Evolutionary conservation across 352 stramenopile genomes (phyloP).

Genomic region (Pilasporangium apinafurcum): DNA sequence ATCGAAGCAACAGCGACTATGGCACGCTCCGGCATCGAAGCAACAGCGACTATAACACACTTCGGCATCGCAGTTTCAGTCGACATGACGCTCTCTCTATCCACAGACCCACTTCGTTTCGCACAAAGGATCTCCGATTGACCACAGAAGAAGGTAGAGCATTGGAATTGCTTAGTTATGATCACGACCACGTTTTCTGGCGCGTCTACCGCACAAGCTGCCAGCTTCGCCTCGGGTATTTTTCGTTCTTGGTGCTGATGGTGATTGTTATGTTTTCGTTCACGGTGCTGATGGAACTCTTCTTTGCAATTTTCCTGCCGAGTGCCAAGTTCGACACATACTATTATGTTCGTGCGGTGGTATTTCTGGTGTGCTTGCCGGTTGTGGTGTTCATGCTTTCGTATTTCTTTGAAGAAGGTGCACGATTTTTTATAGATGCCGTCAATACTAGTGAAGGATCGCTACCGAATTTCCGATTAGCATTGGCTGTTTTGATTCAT

Average conservation of each 20-base stretch:
- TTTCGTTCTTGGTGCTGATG: constrained; percentile 31
- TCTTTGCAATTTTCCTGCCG: constrained; percentile 31
- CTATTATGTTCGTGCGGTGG: constrained; percentile 16
- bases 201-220: constrained; percentile 20
- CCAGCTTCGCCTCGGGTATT: constrained; percentile 23
- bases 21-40: too few relatives aligned
- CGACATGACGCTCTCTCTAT: too few relatives aligned
- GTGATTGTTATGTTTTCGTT: constrained; percentile 32
- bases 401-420: constrained; percentile 25
- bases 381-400: constrained; percentile 25
- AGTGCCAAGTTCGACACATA: constrained; percentile 15
- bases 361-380: constrained; percentile 17
- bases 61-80: too few relatives aligned
- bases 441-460: constrained; percentile 20
- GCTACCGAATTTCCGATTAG: constrained; percentile 26
- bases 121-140: too few relatives aligned
- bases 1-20: too few relatives aligned
- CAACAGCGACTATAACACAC: too few relatives aligned
- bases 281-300: constrained; percentile 31
- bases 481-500: constrained; percentile 23
- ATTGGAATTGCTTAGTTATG: too few relatives aligned
- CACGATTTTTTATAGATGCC: constrained; percentile 23
- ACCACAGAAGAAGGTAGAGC: too few relatives aligned
- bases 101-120: too few relatives aligned
- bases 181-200: too few relatives aligned